Evolutionary conservation across 2,329 filamentous ascomycete species (phyloP), one percentile per base, ranked within the genome.

Genomic region (Didymella glomerata): DNA sequence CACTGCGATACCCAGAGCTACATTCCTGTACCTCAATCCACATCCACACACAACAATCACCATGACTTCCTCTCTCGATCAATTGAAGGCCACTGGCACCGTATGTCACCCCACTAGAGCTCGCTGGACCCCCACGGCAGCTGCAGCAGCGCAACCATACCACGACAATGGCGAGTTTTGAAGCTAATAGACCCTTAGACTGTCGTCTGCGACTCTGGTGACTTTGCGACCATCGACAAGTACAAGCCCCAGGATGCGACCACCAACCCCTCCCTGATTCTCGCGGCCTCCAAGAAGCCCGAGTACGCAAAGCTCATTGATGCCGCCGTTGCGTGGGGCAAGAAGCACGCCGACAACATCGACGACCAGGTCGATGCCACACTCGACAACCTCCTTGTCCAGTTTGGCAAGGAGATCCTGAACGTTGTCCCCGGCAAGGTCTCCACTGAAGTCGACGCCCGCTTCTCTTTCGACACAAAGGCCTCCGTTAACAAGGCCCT

Each of bases 161-260:
- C 6, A 36, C 34, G 32, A 44, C 36, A 14, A 28, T 28, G 41
- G 25, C 27, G 41, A 53, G 24, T 34, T 40, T 48, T 20, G 45
- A 36, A 53, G 54, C 61, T 66, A 36, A 67, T 58, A 41, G 36
- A n/a, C 28, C 18, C 54, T 13, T 77, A 95, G 92, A 90, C 92
- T 67, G 95, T 98, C 77, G 95, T 98, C 81, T 94, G 91, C 81
- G 95, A 98, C 85, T 97, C 94, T 81, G 95, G 93, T 89, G 90
- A 84, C 77, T 80, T 81, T 69, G 79, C 83, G 88, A 93, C 93
- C 81, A 99, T 99, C 81, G 93, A 86, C 85, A 97, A 98, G 86
- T 99, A 99, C 89, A 96, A 97, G 89, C 95, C 95, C 68, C 93
- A 99, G 86, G 95, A 99, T 91, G 95, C 95, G 77, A 99, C 95